These are phyloP conservation scores for Aureobasidium sp. DNA, from an alignment of 2,329 filamentous ascomycete genomes.

Conservation along the genomic window DNA sequence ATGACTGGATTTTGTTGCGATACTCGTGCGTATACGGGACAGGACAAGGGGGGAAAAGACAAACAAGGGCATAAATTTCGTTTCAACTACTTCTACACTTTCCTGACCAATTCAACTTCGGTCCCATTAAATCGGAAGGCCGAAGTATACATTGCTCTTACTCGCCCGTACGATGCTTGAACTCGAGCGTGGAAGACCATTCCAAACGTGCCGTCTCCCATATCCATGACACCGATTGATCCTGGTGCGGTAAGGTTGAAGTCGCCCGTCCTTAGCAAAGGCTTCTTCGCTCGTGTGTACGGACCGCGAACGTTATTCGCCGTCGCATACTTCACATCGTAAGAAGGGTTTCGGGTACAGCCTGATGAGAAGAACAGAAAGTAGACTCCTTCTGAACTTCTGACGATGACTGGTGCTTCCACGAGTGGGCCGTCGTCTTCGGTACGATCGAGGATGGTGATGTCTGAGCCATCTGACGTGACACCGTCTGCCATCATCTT, in stretches of 20 bases:
- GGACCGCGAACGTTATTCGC: constrained; percentile 25
- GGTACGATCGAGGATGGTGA: constrained; percentile 26
- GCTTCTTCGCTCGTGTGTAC: constrained; percentile 23
- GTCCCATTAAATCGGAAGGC: background rate
- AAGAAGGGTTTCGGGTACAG: constrained; percentile 26
- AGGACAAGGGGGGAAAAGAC: no score
- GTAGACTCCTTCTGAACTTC: constrained; percentile 26
- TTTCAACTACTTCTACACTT: background rate
- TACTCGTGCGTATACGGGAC: no score
- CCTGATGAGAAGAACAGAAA: constrained; percentile 33
- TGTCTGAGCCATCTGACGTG: constrained; percentile 20
- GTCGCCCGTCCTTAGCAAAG: constrained; percentile 26
- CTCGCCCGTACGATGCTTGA: constrained; percentile 20
- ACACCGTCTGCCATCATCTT: constrained; percentile 26
- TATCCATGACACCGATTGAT: constrained; percentile 21
- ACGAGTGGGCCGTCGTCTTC: constrained; percentile 29
- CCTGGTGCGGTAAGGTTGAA: constrained; percentile 29
- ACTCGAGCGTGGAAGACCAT: constrained; percentile 31
- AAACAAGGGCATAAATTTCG: no score
- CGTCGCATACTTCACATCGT: constrained; percentile 30
- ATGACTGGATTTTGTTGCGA: no score
- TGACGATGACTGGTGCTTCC: constrained; percentile 29
- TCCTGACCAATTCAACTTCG: background rate
- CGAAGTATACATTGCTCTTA: constrained; percentile 29
- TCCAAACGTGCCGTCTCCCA: constrained; percentile 1